Evolutionary conservation across 208 protist species (phyloP), one percentile per base, ranked within the genome.

Genomic region (Acanthamoeba royreba): DNA sequence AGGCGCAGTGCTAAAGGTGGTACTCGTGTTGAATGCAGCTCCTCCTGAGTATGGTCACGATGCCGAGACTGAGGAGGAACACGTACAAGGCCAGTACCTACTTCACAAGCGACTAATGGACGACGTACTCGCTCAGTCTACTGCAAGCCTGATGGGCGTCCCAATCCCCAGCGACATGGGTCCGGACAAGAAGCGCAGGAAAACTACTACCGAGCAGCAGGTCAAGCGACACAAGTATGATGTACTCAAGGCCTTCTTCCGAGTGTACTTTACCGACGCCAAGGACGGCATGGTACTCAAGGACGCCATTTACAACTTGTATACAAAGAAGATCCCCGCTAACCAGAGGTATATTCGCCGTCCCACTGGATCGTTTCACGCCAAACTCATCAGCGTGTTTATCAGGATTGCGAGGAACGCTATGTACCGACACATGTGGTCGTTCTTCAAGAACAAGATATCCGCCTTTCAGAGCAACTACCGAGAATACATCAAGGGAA

Each of bases 341-440:
- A 17, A 3, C n/a, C 77, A 87, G 33, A 38, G 63, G 63, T 55
- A 25, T 55, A 19, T 55, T 55, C 13, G 19, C 19, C 49, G 9
- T 55, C 19, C 49, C 49, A 55, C 19, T 55, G 13, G 19, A 55
- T 55, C 49, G 9, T 55, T 55, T 55, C 49, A 25, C 13, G 19
- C 49, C 49, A 55, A 55, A 55, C 49, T 55, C 8, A 4, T 63
- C 3, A 17, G 22, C 13, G 7, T 28, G 25, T 63, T 17, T 28
- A 28, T 4, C 77, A 87, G 77, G 47, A 87, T 87, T 40, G 77
- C 77, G 46, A 49, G 77, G 28, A 87, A 87, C 33, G 77, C 77
- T 2, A 87, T 87, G 77, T 87, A 87, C 42, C 43, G 77, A 87
- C 77, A 87, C 77, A 87, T 87, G 77, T 87, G 77, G 77, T 87